These are phyloP conservation scores for Diaporthe longicolla DNA, from an alignment of 2,329 filamentous ascomycete species.

Conservation along the genomic window DNA sequence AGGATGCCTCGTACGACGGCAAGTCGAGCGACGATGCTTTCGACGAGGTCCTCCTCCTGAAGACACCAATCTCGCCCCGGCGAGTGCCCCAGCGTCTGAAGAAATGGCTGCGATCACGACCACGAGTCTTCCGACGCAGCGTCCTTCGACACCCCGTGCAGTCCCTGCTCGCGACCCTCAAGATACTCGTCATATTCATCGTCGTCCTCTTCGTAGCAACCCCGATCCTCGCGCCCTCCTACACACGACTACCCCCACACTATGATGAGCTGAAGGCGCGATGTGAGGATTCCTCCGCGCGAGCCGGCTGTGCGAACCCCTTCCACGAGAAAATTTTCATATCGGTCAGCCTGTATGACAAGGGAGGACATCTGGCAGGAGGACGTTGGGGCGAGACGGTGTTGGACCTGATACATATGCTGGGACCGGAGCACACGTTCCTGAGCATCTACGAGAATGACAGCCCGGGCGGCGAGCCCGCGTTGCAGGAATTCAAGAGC, in stretches of 20 bases:
- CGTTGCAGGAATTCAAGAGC: slow-evolving; percentile 67
- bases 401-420: slow-evolving; percentile 72
- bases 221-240: slow-evolving; percentile 58
- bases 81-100: slow-evolving; percentile 22
- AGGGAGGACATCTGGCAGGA: slow-evolving; percentile 69
- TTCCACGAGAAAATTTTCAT: slow-evolving; percentile 79
- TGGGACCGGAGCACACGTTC: slow-evolving; percentile 78
- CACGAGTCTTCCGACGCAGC: slow-evolving; percentile 39
- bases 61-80: slow-evolving; percentile 7
- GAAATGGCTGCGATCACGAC: slow-evolving; percentile 41
- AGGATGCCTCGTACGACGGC: slow-evolving; percentile 22
- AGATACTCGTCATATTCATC: slow-evolving; percentile 48
- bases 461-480: slow-evolving; percentile 66
- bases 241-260: slow-evolving; percentile 56
- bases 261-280: slow-evolving; percentile 52
- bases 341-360: slow-evolving; percentile 78
- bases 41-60: slow-evolving; percentile 33
- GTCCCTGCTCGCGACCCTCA: slow-evolving; percentile 41
- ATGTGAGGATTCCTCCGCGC: slow-evolving; percentile 49
- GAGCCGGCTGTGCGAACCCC: slow-evolving; percentile 55
- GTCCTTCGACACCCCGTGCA: slow-evolving; percentile 39
- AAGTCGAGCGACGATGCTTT: slow-evolving; percentile 37
- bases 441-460: slow-evolving; percentile 83
- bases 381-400: slow-evolving; percentile 76
- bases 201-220: slow-evolving; percentile 51